Conservation (phyloP, 306 rosid species). For the Geum urbanum region DNA sequence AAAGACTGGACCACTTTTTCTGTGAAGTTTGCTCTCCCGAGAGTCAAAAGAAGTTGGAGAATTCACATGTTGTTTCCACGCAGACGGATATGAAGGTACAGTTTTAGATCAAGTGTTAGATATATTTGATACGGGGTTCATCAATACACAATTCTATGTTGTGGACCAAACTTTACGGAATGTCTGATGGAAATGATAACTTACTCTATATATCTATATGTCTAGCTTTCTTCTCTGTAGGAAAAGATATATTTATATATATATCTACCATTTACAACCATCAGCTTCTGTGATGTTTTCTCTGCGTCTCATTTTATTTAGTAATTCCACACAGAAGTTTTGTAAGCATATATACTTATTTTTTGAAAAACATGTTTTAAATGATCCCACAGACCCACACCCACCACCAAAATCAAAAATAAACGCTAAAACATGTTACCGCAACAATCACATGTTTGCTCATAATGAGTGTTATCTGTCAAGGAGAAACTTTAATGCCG, state of each 20-base stretch:
- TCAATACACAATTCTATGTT: neutral
- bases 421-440: too few species aligned
- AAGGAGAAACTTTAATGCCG: too few species aligned
- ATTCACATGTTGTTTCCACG: slow-evolving; percentile 62
- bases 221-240: too few species aligned
- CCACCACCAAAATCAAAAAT: too few species aligned
- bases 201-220: too few species aligned
- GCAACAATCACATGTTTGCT: too few species aligned
- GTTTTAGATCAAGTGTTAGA: slow-evolving; percentile 2
- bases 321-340: neutral
- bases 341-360: neutral
- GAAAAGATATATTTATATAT: neutral
- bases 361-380: neutral
- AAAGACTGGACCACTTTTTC: slow-evolving; percentile 83
- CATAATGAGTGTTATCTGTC: too few species aligned
- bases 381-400: too few species aligned
- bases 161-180: too few species aligned
- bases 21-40: slow-evolving; percentile 89
- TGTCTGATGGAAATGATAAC: too few species aligned
- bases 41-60: slow-evolving; percentile 85
- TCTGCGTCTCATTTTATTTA: neutral
- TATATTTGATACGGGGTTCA: slow-evolving; percentile 13
- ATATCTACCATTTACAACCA: neutral
- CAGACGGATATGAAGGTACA: slow-evolving; percentile 77
- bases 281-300: neutral